These are phyloP conservation scores for Stachybotrys echinatus DNA, from an alignment of 2,329 filamentous ascomycete genomes.

Conservation along the genomic window DNA sequence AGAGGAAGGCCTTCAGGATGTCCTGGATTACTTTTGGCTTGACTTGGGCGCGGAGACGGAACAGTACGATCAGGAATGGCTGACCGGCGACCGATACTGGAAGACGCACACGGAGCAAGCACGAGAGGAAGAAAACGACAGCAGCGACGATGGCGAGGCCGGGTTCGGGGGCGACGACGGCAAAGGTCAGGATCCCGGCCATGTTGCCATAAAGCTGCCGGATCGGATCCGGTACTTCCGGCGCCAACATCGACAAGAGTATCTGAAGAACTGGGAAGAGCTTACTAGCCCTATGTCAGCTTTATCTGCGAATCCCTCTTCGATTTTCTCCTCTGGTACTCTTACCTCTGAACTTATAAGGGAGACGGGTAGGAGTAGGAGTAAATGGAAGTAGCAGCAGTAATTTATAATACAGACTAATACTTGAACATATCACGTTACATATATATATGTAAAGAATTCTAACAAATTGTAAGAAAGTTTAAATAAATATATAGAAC, in stretches of 20 bases:
- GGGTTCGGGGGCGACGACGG: no score
- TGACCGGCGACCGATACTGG: background rate
- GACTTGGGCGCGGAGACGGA: background rate
- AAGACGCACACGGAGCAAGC: background rate
- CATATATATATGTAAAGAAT: no score
- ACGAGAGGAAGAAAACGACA: background rate
- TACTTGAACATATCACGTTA: no score
- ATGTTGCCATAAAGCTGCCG: background rate
- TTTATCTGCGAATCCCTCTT: background rate
- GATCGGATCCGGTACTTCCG: background rate
- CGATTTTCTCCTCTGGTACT: background rate
- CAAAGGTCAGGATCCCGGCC: background rate
- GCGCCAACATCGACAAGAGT: background rate
- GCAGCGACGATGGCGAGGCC: background rate
- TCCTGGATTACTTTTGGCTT: background rate
- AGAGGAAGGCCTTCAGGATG: background rate
- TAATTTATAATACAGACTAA: no score
- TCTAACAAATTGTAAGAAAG: no score
- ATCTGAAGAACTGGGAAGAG: background rate
- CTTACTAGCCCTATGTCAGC: background rate
- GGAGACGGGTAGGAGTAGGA: background rate
- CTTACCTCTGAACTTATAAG: background rate
- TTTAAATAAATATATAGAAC: no score
- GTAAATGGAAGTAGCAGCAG: no score
- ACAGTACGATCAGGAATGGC: background rate